Conservation (phyloP, 148 eudicot genomes). For the Selenicereus undatus region DNA sequence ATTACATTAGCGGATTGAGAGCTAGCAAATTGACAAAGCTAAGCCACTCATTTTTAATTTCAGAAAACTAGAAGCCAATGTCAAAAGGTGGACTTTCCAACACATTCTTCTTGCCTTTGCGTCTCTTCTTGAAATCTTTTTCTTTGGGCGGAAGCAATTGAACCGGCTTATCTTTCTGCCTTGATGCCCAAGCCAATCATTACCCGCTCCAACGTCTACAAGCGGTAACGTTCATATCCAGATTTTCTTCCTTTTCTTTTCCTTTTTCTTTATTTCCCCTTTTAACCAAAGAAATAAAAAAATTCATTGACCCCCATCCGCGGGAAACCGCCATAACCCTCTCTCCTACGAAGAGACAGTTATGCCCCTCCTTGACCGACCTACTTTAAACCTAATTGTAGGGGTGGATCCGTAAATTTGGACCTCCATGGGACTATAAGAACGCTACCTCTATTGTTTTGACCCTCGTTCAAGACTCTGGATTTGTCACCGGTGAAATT, state of each 20-base stretch:
- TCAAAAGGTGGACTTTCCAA: constrained; percentile 35
- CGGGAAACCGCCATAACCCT: neutral
- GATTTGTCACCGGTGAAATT: constrained; percentile 16
- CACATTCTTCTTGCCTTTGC: neutral
- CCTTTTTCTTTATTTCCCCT: neutral
- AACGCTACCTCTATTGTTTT: neutral
- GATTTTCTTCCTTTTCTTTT: neutral
- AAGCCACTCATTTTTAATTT: no score
- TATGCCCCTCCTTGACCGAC: constrained; percentile 6
- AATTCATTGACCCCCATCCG: neutral
- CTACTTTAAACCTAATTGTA: neutral
- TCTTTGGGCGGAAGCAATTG: constrained; percentile 12
- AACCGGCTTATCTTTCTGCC: neutral
- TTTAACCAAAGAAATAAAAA: neutral
- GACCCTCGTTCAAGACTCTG: constrained; percentile 19
- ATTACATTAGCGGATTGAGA: neutral
- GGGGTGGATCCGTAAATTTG: neutral
- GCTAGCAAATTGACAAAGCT: neutral
- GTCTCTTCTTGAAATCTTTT: neutral
- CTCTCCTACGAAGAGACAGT: neutral
- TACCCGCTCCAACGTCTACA: neutral
- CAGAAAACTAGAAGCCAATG: constrained; percentile 3
- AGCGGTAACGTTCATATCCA: neutral
- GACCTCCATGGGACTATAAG: neutral
- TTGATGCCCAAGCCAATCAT: constrained; percentile 6